Evolutionary conservation across 2,329 filamentous ascomycete genomes (phyloP), one percentile per base, ranked within the genome.

Genomic region (Tolypocladium paradoxum): DNA sequence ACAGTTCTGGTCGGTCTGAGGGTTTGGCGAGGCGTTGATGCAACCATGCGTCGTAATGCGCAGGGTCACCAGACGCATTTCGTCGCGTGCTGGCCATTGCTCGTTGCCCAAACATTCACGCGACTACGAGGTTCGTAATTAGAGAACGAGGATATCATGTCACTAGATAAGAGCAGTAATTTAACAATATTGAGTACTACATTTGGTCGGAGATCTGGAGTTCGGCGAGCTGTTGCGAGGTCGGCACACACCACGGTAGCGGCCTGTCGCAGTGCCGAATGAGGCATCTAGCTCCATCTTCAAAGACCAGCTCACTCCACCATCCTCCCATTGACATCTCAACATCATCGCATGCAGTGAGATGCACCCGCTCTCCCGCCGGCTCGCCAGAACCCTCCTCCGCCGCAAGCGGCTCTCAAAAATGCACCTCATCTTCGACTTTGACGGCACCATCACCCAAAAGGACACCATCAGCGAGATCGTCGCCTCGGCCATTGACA

Each of bases 371-470:
- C 8, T 31, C 43, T 31, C 27, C 29, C 18, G 36, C 36, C 18
- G 35, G n/a, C 36, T 51, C 24, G 8, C 33, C 22, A 36, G 18
- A 31, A 34, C 27, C 20, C 3, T 34, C 22, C 7, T 24, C 5
- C 22, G 24, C 35, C 40, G 40, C 46, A 24, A 4, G 2, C 11
- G 20, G 24, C 24, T 22, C n/a, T 27, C 50, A 49, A 60, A 50
- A 14, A 69, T 76, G 71, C 69, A 71, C 56, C 67, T 83, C 40
- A 63, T 82, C 36, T 70, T 83, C 22, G 79, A 83, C 60, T 83
- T 83, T 62, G 79, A 83, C 64, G 77, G 77, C 55, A 83, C 79
- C 18, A 80, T 83, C 57, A 82, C 79, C 20, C 65, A 68, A 14
- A 55, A 71, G 33, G 79, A 83, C 65, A 81, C 78, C 40, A 76